Base-by-base conservation (phyloP, 2,329 filamentous ascomycete genomes). In the Metarhizium rileyi region DNA sequence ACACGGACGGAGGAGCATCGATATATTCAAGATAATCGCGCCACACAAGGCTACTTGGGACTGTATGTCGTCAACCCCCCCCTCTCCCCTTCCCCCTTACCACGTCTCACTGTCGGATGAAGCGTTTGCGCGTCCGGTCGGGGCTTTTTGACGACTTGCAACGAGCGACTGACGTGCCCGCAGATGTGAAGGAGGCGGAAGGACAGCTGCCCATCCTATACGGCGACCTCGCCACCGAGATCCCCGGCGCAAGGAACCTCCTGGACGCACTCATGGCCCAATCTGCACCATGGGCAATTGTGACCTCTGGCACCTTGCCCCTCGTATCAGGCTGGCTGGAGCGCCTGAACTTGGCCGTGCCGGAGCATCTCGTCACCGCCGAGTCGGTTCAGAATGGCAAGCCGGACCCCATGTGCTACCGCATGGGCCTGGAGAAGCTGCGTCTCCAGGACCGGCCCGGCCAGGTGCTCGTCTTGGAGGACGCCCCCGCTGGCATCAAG, bases 1-100 rank as follows among this genome's bases (percentile, higher is more conserved):
- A 5, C 93, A 98, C 68, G 93, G 93, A 53, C 81, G 91, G 52
- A 76, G 93, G 51, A 89, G 83, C 57, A 95, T 97, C 61, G 93
- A 98, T 60, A 82, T 86, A 3, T 75, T 98, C 51, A 80, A 80
- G 64, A 72, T 90, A 26, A 79, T 95, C 51, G 84, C 87, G 54
- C 86, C 89, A 16, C 83, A 87, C 58, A 88, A 89, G 64, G 93
- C 93, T 40, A 96, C 85, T 59, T 91, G 87, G 89, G 89, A 95
- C 56, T 95, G 89, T 94, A 70, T 71, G 87, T 80, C 18, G n/a
- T n/a, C 30, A 12, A 5, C 4, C 10, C 10, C 30, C 30, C 12
- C 30, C 8, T 33, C 10, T 33, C n/a, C n/a, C n/a, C n/a, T n/a
- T n/a, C n/a, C n/a, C n/a, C n/a, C n/a, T n/a, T n/a, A n/a, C n/a